A percentile compares a stretch with the other conserved stretches of the same genome.
Evolutionary conservation across 768 basidiomycete species (phyloP).

Genomic region (Boletus pseudo-olivaceus): DNA sequence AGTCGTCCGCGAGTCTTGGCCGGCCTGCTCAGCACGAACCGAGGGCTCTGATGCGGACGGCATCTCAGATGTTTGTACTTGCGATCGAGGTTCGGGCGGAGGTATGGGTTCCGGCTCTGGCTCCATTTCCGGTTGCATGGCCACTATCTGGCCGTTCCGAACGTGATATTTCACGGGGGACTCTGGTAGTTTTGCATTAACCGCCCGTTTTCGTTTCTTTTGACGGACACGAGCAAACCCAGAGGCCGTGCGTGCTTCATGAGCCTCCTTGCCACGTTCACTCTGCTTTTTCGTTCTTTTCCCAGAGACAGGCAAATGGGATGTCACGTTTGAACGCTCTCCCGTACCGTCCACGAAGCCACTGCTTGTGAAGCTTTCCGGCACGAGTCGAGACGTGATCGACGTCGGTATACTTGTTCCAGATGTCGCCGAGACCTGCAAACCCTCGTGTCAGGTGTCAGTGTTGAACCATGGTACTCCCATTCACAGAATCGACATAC

Average conservation of each 20-base stretch:
- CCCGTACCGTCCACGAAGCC: no score
- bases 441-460: constrained; percentile 4
- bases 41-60: background rate
- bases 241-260: background rate
- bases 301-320: background rate
- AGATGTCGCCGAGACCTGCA: background rate
- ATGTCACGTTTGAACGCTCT: background rate
- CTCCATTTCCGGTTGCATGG: background rate
- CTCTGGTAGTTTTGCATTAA: background rate
- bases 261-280: background rate
- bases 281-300: constrained; percentile 2
- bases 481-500: constrained; percentile 1
- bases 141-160: constrained; percentile 16
- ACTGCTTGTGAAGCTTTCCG: background rate
- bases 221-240: background rate
- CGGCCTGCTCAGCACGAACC: background rate
- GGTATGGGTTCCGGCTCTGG: background rate
- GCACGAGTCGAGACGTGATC: background rate
- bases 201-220: background rate
- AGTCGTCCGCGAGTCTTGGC: background rate
- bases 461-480: background rate
- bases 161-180: constrained; percentile 6
- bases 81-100: background rate
- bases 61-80: background rate
- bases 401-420: background rate